Evolutionary conservation across 176 grass and related monocot genomes (phyloP), one percentile per base, ranked within the genome.

Genomic region (Aechmea fasciata): DNA sequence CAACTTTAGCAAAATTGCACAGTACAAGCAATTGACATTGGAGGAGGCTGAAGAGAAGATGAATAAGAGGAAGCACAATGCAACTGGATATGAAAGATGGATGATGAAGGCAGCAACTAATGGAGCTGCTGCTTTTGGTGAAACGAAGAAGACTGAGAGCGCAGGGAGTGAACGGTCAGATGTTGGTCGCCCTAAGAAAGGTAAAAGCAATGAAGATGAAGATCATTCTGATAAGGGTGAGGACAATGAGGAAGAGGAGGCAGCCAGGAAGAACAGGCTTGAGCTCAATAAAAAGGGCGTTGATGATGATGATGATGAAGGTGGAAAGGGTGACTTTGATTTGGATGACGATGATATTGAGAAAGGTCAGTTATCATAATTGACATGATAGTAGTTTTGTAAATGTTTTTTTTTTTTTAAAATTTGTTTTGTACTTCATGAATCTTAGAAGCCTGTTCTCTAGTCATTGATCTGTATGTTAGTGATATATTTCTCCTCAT

Each of bases 11-110:
- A 96, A 90, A 77, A 49, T 90, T 62, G 84, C 86, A 48, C 89
- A 90, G 51, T 92, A 92, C 68, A 96, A 92, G 83, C 86, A 90
- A 65, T 83, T 96, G 29, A 96, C 93, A 62, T 72, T 90, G 47
- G 84, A 96, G 83, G 93, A 96, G 73, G 93, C 89, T 78, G 84
- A 96, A 70, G 89, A 92, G 81, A 90, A 87, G 61, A 90, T 96
- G 92, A 92, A 78, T 68, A 92, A 66, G 52, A 81, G 86, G 69
- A 88, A 71, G 67, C 78, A 29, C 41, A 87, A 77, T 61, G 93
- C 88, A 78, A 90, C 79, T 28, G 89, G 93, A 11, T 87, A 87
- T 65, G 89, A 87, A 82, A 85, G 79, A 26, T 90, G 93, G 93
- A 85, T 92, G 93, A 92, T 92, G 81, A 92, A 90, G 68, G 66